phyloP scores from a whole-genome alignment of 2,329 filamentous ascomycete genomes.

The Pseudopithomyces maydicus region DNA sequence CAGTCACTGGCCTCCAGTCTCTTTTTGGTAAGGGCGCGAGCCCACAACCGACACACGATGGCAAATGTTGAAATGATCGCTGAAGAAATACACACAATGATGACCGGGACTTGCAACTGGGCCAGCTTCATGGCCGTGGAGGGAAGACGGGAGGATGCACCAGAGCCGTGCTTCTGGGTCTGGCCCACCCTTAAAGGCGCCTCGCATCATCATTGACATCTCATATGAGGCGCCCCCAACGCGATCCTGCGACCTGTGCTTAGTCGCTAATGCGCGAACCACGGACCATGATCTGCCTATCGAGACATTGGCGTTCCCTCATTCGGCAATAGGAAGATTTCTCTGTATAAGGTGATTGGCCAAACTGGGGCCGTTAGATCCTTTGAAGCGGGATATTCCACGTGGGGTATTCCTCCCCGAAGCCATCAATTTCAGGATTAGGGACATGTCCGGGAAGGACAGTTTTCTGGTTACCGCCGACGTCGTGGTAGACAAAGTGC shows the following conservation, averaged over 20 bases:
- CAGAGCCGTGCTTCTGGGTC: not conserved
- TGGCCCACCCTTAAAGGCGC: not conserved
- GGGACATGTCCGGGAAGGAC: not conserved
- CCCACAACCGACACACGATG: slow-evolving; percentile 2
- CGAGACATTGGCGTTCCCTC: not conserved
- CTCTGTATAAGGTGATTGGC: not conserved
- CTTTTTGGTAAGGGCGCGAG: slow-evolving; percentile 1
- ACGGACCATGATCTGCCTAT: not conserved
- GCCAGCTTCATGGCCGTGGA: not conserved
- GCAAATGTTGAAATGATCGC: slow-evolving; percentile 1
- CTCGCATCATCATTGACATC: not conserved
- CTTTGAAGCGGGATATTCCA: not conserved
- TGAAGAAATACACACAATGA: not conserved
- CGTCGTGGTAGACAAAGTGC: not conserved
- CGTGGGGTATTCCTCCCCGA: not conserved
- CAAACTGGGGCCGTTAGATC: not conserved
- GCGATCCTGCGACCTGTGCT: not conserved
- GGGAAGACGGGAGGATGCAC: not conserved
- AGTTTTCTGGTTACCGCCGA: not conserved
- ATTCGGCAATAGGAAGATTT: not conserved
- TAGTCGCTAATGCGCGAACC: not conserved
- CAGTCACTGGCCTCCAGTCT: slow-evolving; percentile 10
- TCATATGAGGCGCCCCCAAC: not conserved
- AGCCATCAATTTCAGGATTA: not conserved
- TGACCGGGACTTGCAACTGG: not conserved